Evolutionary conservation across 139 green algal genomes (phyloP).

Genomic region (Haematococcus sp.): DNA sequence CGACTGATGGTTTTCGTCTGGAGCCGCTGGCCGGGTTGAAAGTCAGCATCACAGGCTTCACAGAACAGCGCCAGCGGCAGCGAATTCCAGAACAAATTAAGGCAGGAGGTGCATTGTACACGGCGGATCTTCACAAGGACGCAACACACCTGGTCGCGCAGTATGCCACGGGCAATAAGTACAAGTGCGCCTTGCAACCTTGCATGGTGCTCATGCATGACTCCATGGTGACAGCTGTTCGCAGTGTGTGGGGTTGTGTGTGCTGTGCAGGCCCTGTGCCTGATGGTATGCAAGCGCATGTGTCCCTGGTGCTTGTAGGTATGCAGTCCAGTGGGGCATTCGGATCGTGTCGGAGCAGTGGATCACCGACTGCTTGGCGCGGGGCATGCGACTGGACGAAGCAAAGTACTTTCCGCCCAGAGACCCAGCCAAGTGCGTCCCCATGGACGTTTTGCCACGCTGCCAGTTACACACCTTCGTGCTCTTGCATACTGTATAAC

Average conservation of each 20-base stretch:
- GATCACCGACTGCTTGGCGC: not conserved
- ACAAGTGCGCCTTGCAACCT: not conserved
- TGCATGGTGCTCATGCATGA: too few species aligned
- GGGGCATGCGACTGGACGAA: not conserved
- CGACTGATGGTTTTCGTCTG: too few species aligned
- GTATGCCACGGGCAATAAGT: not conserved
- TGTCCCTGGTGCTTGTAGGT: too few species aligned
- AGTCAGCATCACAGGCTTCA: too few species aligned
- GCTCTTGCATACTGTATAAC: too few species aligned
- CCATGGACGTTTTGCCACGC: too few species aligned
- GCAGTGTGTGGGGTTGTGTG: too few species aligned
- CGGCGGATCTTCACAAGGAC: conserved; percentile 4
- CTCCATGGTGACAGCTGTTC: too few species aligned
- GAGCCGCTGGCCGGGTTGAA: too few species aligned
- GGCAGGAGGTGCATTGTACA: not conserved
- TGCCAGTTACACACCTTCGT: too few species aligned
- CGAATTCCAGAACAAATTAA: not conserved
- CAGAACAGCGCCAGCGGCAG: not conserved
- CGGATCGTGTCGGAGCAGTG: not conserved
- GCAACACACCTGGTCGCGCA: not conserved
- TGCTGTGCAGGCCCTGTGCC: too few species aligned
- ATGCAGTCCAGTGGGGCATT: conserved; percentile 1
- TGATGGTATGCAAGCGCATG: too few species aligned
- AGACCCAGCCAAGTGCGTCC: not conserved
- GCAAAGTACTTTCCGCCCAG: not conserved